A percentile compares a stretch with the other conserved stretches of the same genome.
Conservation (phyloP, 1,284 basidiomycete species). For the Ganoderma multipileum region DNA sequence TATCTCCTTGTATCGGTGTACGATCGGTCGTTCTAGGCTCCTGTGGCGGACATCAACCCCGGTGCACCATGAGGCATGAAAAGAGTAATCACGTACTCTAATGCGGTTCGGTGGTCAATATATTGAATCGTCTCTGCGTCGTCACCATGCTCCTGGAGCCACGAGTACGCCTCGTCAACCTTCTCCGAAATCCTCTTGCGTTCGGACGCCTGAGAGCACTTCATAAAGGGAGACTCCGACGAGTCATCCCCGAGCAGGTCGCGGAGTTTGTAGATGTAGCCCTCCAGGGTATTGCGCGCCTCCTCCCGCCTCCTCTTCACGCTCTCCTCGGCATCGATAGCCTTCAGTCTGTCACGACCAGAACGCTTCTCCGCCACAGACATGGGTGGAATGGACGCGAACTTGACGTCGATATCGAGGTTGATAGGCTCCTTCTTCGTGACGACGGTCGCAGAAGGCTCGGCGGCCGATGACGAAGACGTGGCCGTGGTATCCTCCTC, state of each 20-base stretch:
- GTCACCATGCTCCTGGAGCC: conserved; percentile 91
- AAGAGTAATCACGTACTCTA: conserved; percentile 65
- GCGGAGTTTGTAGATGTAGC: conserved; percentile 89
- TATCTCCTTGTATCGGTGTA: conserved; percentile 87
- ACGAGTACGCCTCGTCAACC: conserved; percentile 76
- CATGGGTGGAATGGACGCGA: conserved; percentile 75
- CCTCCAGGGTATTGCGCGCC: conserved; percentile 90
- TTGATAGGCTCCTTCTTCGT: conserved; percentile 59
- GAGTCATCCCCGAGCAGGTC: conserved; percentile 80
- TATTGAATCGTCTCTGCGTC: conserved; percentile 79
- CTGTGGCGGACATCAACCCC: conserved; percentile 46
- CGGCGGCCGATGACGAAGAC: conserved; percentile 34
- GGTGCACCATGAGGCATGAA: conserved; percentile 41
- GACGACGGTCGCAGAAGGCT: conserved; percentile 36
- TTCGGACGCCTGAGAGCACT: conserved; percentile 81
- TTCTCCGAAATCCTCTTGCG: conserved; percentile 68
- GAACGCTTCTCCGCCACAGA: conserved; percentile 74
- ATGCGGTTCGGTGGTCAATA: conserved; percentile 72
- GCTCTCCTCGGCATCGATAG: conserved; percentile 80
- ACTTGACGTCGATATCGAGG: conserved; percentile 67
- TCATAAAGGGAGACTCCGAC: conserved; percentile 74
- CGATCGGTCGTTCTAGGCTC: conserved; percentile 81
- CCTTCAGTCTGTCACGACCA: conserved; percentile 78
- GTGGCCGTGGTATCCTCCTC: conserved; percentile 34
- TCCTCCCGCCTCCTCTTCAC: conserved; percentile 87